A percentile compares a stretch with the other conserved stretches of the same genome.
phyloP scores from a whole-genome alignment of 495 filamentous ascomycete species.

The Xylaria scruposa region DNA sequence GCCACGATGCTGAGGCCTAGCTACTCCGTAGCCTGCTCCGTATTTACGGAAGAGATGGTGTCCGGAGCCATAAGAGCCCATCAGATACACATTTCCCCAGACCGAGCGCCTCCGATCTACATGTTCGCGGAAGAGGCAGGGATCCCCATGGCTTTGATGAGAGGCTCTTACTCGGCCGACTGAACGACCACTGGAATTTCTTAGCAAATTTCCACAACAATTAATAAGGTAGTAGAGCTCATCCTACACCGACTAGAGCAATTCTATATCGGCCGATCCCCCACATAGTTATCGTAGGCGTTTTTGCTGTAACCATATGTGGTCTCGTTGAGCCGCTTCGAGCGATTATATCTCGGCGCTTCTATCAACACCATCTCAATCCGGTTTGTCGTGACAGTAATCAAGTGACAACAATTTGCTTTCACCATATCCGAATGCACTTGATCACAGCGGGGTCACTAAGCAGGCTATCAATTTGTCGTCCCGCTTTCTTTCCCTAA shows the following conservation, averaged over 20 bases:
- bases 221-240: not conserved
- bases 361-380: not conserved
- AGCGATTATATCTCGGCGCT: not conserved
- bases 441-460: not conserved
- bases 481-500: not conserved
- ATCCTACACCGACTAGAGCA: not conserved
- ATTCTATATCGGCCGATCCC: not conserved
- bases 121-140: not conserved
- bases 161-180: not conserved
- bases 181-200: not conserved
- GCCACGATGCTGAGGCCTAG: not conserved
- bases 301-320: not conserved
- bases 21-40: not conserved
- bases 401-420: not conserved
- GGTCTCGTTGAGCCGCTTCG: not conserved
- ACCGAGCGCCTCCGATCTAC: not conserved
- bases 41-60: not conserved
- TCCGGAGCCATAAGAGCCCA: not conserved
- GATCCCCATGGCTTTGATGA: not conserved
- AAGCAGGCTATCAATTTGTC: constrained; percentile 5
- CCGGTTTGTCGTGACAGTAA: not conserved
- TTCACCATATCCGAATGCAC: not conserved
- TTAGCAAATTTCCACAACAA: not conserved
- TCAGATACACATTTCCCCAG: not conserved
- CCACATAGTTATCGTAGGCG: not conserved